Conservation (phyloP, 345 rosid genomes). For the Aquilaria malaccensis region DNA sequence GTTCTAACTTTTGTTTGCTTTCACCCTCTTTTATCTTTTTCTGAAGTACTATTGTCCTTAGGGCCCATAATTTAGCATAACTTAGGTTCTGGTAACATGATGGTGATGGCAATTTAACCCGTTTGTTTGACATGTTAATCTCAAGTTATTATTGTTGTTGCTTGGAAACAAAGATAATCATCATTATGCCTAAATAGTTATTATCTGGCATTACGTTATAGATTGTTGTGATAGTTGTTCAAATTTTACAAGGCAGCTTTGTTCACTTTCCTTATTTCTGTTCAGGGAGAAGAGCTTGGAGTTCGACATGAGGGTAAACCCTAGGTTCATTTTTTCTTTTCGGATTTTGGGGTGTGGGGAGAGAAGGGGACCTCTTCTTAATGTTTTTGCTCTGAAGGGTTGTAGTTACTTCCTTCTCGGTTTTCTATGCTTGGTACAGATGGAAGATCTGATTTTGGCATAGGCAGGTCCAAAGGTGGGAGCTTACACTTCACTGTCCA, state of each 20-base stretch:
- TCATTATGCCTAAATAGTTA: no score
- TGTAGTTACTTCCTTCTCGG: not conserved
- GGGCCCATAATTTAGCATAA: no score
- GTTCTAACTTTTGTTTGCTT: no score
- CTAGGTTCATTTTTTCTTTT: conserved; percentile 1
- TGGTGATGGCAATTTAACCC: no score
- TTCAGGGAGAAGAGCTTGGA: conserved; percentile 44
- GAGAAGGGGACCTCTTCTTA: not conserved
- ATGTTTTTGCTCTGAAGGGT: not conserved
- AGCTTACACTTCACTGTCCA: conserved; percentile 23
- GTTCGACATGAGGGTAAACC: conserved; percentile 27
- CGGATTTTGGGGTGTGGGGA: no score
- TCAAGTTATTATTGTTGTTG: no score
- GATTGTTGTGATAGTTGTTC: conserved; percentile 13
- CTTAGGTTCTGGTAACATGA: no score
- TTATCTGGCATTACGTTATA: no score
- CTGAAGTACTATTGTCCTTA: no score
- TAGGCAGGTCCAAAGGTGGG: conserved; percentile 27
- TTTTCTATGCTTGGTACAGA: conserved; percentile 19
- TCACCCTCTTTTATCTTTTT: no score
- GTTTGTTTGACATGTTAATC: no score
- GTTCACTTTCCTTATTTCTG: conserved; percentile 20
- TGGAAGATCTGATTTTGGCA: conserved; percentile 32
- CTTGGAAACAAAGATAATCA: no score
- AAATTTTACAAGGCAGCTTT: conserved; percentile 18